These are phyloP conservation scores for Arbutus unedo DNA, from an alignment of 148 eudicot species.

Conservation along the genomic window DNA sequence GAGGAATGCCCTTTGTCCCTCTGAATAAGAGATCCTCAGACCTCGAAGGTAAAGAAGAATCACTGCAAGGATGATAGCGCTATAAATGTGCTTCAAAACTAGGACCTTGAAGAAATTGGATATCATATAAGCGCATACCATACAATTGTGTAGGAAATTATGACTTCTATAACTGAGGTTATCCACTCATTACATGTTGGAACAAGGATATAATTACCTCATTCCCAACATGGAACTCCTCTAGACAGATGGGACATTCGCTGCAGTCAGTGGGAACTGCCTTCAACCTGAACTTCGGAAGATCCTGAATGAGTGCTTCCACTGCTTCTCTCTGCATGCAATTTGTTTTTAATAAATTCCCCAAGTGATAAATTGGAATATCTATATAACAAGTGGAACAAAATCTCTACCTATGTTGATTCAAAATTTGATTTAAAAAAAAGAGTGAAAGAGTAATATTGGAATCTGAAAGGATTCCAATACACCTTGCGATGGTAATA, in stretches of 20 bases:
- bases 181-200: neutral
- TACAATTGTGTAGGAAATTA: neutral
- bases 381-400: neutral
- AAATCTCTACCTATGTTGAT: neutral
- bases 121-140: neutral
- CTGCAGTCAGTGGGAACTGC: conserved; percentile 97
- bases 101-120: neutral
- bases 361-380: neutral
- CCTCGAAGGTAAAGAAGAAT: neutral
- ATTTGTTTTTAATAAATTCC: neutral
- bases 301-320: conserved; percentile 93
- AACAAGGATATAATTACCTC: conserved; percentile 47
- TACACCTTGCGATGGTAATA: neutral
- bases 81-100: neutral
- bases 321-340: conserved; percentile 81
- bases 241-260: conserved; percentile 95
- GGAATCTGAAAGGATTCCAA: neutral
- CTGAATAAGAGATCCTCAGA: neutral
- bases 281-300: conserved; percentile 81
- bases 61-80: neutral
- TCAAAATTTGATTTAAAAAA: neutral
- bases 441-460: neutral
- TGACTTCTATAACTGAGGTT: neutral
- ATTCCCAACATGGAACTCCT: conserved; percentile 86
- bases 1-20: neutral